A percentile compares a stretch with the other conserved stretches of the same genome.
Conservation (phyloP, 2,329 filamentous ascomycete genomes). For the Hymenoscyphus linearis region DNA sequence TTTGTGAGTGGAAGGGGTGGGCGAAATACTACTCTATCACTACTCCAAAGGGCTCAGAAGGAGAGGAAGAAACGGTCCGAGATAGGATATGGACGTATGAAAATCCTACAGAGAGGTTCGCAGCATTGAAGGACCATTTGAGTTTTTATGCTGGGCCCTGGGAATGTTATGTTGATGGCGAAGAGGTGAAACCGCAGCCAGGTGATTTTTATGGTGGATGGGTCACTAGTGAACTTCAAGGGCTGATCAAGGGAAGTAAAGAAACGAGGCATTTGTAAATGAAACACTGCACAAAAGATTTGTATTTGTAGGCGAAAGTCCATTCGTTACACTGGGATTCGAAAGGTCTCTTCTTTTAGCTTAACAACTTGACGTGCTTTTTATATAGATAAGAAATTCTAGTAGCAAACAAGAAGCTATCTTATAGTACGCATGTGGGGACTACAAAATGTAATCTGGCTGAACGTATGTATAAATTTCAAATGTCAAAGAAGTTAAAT, state of each 20-base stretch:
- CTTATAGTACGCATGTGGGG: too few species aligned
- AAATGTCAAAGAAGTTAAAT: too few species aligned
- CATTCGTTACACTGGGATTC: background rate
- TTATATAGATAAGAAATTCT: background rate
- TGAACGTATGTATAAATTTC: too few species aligned
- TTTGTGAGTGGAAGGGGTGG: slow-evolving; percentile 57
- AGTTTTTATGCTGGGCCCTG: slow-evolving; percentile 57
- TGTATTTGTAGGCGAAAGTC: background rate
- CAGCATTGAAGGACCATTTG: slow-evolving; percentile 48
- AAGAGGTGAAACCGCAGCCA: slow-evolving; percentile 53
- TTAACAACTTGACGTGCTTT: background rate
- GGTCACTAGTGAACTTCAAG: slow-evolving; percentile 55
- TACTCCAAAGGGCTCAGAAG: slow-evolving; percentile 19
- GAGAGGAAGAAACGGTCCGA: slow-evolving; percentile 34
- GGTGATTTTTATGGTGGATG: slow-evolving; percentile 62
- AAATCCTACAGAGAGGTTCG: slow-evolving; percentile 46
- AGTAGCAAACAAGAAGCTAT: too few species aligned
- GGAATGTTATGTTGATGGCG: slow-evolving; percentile 58
- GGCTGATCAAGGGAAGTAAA: slow-evolving; percentile 41
- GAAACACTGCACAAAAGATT: background rate
- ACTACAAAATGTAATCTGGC: too few species aligned
- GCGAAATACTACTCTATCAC: slow-evolving; percentile 53
- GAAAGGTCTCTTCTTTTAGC: background rate
- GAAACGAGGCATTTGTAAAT: slow-evolving; percentile 19
- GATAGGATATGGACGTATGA: slow-evolving; percentile 57